These are phyloP conservation scores for Botrytis cinerea DNA, from an alignment of 2,329 filamentous ascomycete species.

Conservation along the genomic window DNA sequence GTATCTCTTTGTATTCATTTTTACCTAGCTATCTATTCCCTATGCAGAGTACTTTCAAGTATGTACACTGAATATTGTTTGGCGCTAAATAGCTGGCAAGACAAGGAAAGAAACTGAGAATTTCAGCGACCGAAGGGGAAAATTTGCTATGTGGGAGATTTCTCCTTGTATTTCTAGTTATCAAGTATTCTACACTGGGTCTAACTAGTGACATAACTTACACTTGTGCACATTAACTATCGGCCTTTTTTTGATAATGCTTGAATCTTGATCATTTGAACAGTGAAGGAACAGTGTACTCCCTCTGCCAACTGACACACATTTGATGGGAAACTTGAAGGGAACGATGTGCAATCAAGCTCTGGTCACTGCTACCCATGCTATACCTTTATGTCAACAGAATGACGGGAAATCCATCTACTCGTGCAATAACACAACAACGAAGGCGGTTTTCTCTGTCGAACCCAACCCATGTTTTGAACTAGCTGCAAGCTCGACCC, in stretches of 20 bases:
- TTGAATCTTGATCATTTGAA: neutral
- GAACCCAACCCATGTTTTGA: neutral
- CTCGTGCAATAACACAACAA: neutral
- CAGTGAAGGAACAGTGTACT: neutral
- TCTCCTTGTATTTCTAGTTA: neutral
- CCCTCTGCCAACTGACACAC: no score
- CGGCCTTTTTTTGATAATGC: no score
- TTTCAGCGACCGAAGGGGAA: neutral
- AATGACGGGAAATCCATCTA: neutral
- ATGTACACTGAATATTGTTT: no score
- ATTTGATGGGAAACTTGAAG: accelerated
- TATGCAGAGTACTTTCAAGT: neutral
- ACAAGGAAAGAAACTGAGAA: neutral
- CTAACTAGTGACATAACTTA: neutral
- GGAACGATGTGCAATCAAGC: neutral
- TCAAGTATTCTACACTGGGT: neutral
- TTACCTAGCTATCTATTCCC: neutral
- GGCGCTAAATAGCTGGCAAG: neutral
- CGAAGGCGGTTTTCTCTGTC: neutral
- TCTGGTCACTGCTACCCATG: neutral
- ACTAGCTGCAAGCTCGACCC: neutral
- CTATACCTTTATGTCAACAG: neutral
- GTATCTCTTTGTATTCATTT: neutral
- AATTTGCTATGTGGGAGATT: neutral
- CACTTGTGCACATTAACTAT: neutral